Evolutionary conservation across 441 rosid genomes (phyloP).

Genomic region (Melastoma candidum): DNA sequence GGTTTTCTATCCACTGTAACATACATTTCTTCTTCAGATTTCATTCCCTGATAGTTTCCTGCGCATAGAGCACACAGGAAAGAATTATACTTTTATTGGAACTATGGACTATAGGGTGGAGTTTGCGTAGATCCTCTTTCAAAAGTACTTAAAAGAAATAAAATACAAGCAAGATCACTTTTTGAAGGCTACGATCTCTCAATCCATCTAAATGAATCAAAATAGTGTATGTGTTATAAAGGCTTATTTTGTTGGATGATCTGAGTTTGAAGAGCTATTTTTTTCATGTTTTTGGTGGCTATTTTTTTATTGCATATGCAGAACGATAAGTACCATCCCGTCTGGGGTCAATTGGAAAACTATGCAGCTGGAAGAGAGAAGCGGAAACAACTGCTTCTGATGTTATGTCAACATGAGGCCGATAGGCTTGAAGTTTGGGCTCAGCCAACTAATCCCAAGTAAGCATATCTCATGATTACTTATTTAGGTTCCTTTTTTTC

Average conservation of each 20-base stretch:
- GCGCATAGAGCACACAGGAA: no score
- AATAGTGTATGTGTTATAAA: no score
- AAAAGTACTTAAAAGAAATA: no score
- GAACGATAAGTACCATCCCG: conserved; percentile 73
- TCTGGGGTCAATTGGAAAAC: conserved; percentile 95
- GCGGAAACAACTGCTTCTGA: conserved; percentile 82
- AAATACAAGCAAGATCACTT: no score
- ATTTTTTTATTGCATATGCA: conserved; percentile 27
- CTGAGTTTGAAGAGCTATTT: neutral
- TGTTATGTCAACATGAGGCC: conserved; percentile 95
- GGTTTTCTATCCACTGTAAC: no score
- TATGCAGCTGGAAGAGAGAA: conserved; percentile 73
- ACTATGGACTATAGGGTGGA: no score
- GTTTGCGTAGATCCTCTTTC: no score
- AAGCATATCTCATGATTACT: conserved; percentile 13
- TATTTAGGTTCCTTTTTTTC: conserved; percentile 1
- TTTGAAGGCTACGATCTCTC: no score
- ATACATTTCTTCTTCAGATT: no score
- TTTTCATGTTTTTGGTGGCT: conserved; percentile 12
- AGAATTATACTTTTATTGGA: no score
- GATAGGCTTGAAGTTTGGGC: conserved; percentile 99
- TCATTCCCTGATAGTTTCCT: no score
- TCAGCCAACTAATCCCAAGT: conserved; percentile 80
- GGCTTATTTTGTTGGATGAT: neutral
- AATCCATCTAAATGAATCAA: no score